Evolutionary conservation across 768 basidiomycete species (phyloP), one percentile per base, ranked within the genome.

Genomic region (Suillus sp.): DNA sequence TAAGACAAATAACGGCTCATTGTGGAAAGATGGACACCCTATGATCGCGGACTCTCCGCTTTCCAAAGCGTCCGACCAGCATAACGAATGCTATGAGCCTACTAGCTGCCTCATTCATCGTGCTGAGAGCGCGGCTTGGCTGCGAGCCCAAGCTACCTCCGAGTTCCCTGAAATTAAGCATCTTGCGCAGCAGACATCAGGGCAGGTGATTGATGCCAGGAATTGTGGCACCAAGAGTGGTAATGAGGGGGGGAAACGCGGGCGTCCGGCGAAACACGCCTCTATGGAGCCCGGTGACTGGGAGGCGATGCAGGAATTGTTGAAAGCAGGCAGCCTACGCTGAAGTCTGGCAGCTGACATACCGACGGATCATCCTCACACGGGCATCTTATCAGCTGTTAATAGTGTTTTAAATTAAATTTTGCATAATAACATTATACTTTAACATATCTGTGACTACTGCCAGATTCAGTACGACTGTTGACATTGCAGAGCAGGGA

Each of bases 101-200:
- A 85, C 87, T 0, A 78, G 93, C 67, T 89, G 87, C 68, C 78
- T 93, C 58, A 74, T 71, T 4, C 91, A 93, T 70, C 83, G 92
- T 10, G 84, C 91, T 14, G 73, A 74, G 35, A 83, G 80, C 54
- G 84, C 87, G 3, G 83, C 82, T 2, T 95, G 89, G 78, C 78
- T 95, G 50, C 81, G 85, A 40, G 93, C 93, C 3, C 93, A 95
- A 74, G 88, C 91, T 3, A 89, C 88, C 10, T 76, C 79, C 13
- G 88, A 91, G 70, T 84, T 90, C 60, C 83, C 81, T 9, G 89
- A 94, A 73, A 83, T 95, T 63, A 87, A 84, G 72, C 80, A 83
- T 43, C 81, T 93, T 16, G 86, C 89, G 11, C 84, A 85, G 74
- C 79, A 79, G 60, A 80, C 68, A 9, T 78, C 77, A 34, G 84